phyloP scores from a whole-genome alignment of 441 rosid species.

The Omphalea diandra region DNA sequence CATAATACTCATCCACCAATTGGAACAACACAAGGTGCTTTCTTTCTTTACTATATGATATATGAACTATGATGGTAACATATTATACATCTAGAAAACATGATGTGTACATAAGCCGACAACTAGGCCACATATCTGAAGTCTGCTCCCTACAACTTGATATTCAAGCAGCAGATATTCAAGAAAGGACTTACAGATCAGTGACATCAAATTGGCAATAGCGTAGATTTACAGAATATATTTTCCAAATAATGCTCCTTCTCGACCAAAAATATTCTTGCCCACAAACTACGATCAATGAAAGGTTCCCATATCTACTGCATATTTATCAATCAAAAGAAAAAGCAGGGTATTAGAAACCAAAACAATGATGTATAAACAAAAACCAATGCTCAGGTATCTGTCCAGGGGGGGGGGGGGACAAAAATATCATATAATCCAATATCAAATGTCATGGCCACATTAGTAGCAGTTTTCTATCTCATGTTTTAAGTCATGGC shows the following conservation, averaged over 20 bases:
- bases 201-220: background rate
- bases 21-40: background rate
- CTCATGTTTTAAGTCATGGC: background rate
- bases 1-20: background rate
- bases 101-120: background rate
- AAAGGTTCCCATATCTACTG: constrained; percentile 26
- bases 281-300: background rate
- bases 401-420: background rate
- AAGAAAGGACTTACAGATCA: background rate
- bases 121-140: background rate
- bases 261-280: background rate
- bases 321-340: constrained; percentile 10
- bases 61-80: background rate
- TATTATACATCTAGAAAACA: background rate
- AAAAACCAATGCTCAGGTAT: background rate
- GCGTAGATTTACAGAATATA: background rate
- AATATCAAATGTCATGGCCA: background rate
- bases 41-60: background rate
- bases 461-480: background rate
- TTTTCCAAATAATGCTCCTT: background rate
- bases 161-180: background rate
- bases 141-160: background rate
- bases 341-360: background rate
- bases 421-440: background rate
- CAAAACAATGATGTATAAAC: background rate